Base-by-base conservation (phyloP, 805 yeast species). In the Clavispora asparagi region DNA sequence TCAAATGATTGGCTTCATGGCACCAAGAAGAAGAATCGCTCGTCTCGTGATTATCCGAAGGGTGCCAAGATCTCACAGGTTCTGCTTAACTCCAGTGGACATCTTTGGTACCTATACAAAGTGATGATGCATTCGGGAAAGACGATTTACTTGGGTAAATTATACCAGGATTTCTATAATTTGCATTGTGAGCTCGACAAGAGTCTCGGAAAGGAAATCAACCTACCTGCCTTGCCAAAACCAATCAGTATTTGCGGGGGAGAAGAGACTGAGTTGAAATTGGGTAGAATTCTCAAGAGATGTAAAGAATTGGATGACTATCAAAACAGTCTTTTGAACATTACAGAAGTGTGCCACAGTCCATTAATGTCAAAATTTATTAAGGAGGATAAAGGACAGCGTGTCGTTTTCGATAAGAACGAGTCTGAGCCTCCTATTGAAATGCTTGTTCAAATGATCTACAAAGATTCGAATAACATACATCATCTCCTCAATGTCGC, bases 91-190 rank as follows among this genome's bases (percentile, higher is more conserved):
- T 43, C 53, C 10, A 48, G 56, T 16, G 43, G 47, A 33, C 54
- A 63, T 16, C 55, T 60, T 40, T 68, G 73, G 70, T 70, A 69
- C 55, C 53, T 67, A n/a, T 48, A 70, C 7, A 68, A 62, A 29
- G 46, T 64, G 7, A 46, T 45, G 5, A 50, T 56, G 44, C 42
- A 48, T 14, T 52, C 60, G 33, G 56, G 56, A 25, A 56, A 55
- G 29, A 47, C 38, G 2, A 17, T 63, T 4, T 60, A 53, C 43
- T 40, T 68, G 19, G 63, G 63, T 29, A 70, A 68, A 47, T 50
- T 54, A 33, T 69, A 70, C 50, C 67, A 67, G 44, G 72, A 70
- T 36, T 68, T 71, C 41, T 68, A 67, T 52, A 51, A 63, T 28
- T 54, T 71, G 37, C 73, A 69, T 46, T 32, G 54, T 9, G 25